These are phyloP conservation scores for Chaetoceros muelleri DNA, from an alignment of 108 stramenopile genomes.

Conservation along the genomic window DNA sequence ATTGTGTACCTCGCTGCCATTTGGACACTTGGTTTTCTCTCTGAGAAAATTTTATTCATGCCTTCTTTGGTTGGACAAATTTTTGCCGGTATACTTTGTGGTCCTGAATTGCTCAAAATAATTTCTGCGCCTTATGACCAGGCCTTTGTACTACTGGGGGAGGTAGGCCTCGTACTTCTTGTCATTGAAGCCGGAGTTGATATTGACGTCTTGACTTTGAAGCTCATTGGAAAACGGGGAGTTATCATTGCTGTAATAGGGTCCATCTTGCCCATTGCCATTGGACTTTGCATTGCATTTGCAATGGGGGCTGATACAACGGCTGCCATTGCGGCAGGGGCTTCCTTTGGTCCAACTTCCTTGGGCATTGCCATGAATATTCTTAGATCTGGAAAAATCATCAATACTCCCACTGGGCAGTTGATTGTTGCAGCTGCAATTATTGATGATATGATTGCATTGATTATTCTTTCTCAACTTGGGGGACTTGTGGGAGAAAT, in stretches of 20 bases:
- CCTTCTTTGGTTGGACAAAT: slow-evolving; percentile 78
- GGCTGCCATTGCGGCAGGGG: slow-evolving; percentile 52
- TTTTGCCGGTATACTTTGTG: slow-evolving; percentile 58
- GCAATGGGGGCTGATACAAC: slow-evolving; percentile 34
- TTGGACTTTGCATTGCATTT: slow-evolving; percentile 53
- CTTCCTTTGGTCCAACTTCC: slow-evolving; percentile 68
- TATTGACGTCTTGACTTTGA: slow-evolving; percentile 64
- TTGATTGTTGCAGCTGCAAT: slow-evolving; percentile 74
- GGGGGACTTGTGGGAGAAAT: slow-evolving; percentile 42
- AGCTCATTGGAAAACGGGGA: slow-evolving; percentile 65
- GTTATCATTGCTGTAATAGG: slow-evolving; percentile 67
- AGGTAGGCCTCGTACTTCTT: slow-evolving; percentile 59
- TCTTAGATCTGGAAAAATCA: slow-evolving; percentile 44
- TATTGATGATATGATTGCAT: slow-evolving; percentile 80
- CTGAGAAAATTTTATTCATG: slow-evolving; percentile 37
- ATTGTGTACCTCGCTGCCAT: slow-evolving; percentile 55
- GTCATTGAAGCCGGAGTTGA: slow-evolving; percentile 78
- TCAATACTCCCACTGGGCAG: slow-evolving; percentile 79
- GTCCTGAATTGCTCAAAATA: slow-evolving; percentile 35
- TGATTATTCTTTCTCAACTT: slow-evolving; percentile 65
- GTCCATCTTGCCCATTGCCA: slow-evolving; percentile 57
- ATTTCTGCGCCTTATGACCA: slow-evolving; percentile 53
- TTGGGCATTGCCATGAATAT: slow-evolving; percentile 76
- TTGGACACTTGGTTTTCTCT: slow-evolving; percentile 41
- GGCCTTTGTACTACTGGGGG: slow-evolving; percentile 63